Evolutionary conservation across 208 protist species (phyloP).

Genomic region (Acanthamoeba culbertsoni): DNA sequence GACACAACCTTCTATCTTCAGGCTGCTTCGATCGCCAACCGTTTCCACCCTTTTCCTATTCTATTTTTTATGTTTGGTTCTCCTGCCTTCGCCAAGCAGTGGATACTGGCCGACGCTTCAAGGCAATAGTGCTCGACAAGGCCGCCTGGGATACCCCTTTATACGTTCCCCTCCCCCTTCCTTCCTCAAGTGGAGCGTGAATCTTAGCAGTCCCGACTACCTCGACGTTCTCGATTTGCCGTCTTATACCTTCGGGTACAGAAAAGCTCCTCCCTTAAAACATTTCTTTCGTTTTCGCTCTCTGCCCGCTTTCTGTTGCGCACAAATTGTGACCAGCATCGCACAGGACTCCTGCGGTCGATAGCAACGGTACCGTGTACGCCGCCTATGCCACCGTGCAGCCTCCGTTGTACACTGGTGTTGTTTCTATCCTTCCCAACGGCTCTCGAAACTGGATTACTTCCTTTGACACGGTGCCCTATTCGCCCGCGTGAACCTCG

Average conservation of each 20-base stretch:
- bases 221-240: not conserved
- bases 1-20: not conserved
- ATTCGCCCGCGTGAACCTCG: not conserved
- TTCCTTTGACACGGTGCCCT: not conserved
- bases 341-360: not conserved
- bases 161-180: not conserved
- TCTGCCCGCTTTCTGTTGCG: not conserved
- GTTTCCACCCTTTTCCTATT: not conserved
- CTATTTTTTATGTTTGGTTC: not conserved
- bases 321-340: too few species aligned
- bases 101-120: constrained; percentile 2
- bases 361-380: not conserved
- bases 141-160: not conserved
- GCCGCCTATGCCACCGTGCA: not conserved
- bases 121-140: not conserved
- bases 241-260: not conserved
- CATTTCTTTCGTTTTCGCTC: not conserved
- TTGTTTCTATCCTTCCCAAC: not conserved
- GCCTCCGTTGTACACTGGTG: not conserved
- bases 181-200: not conserved
- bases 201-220: not conserved
- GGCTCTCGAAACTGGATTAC: not conserved
- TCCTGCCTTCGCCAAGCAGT: not conserved
- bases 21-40: not conserved
- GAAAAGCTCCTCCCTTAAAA: not conserved